Base-by-base conservation (phyloP, 495 filamentous ascomycete genomes). In the Arthonia radiata region DNA sequence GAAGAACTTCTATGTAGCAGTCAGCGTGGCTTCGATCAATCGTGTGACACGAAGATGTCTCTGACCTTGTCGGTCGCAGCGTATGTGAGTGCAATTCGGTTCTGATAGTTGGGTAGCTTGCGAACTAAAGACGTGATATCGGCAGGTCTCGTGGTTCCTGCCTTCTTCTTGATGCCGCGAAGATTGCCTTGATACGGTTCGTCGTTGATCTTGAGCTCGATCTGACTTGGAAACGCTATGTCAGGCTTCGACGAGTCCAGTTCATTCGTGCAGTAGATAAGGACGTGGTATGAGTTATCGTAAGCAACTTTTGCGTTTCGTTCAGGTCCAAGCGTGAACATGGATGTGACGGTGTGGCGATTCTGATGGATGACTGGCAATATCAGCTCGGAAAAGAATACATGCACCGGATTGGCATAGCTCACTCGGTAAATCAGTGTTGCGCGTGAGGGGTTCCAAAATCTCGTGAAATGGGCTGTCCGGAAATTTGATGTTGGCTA, bases 91-190 rank as follows among this genome's bases (percentile, higher is more conserved):
- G 68, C 59, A 29, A 97, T 50, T 17, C 54, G 62, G 41, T 97
- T 94, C 5, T 52, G 44, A 39, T 82, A 89, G 17, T 57, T 56
- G 2, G 48, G 51, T 28, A 61, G 68, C 18, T 71, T 63, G 13
- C 78, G 73, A 13, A 90, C 49, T 33, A 64, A 59, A 32, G 55
- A 53, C 9, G 86, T 94, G 23, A 97, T 71, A 48, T 97, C 86
- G 11, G 74, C 81, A 4, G 86, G 86, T 28, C 74, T 64, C 17
- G 86, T 93, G 15, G 86, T 83, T 13, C 86, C 86, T 5, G 86
- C 74, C 40, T 81, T 83, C 43, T 90, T 91, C 46, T 97, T 97
- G 27, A 97, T 49, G 2, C 86, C 86, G n/a, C n/a, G n/a, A n/a
- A n/a, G 58, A 40, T 92, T 94, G 11, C 19, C 19, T 39, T 86